Evolutionary conservation across 1,139 yeast species (phyloP).

Genomic region (Debaryomyces singareniensis): DNA sequence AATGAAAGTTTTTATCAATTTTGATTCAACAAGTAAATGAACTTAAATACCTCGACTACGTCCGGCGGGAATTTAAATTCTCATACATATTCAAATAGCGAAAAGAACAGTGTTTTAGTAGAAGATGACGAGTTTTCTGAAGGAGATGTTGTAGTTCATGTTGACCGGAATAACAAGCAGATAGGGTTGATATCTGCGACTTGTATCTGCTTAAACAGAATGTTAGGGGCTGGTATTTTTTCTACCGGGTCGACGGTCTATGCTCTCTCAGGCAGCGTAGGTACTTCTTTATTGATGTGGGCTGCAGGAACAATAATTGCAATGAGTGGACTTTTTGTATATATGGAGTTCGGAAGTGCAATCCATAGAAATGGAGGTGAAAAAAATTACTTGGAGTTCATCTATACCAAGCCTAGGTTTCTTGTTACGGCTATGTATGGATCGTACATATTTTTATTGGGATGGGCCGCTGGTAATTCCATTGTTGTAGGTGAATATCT

Average conservation of each 20-base stretch:
- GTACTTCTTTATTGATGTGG: conserved; percentile 70
- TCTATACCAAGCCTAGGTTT: conserved; percentile 62
- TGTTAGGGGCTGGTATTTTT: conserved; percentile 86
- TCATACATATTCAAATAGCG: too few relatives aligned
- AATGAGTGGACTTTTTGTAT: conserved; percentile 65
- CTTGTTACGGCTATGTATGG: conserved; percentile 73
- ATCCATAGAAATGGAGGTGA: conserved; percentile 88
- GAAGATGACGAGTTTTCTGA: too few relatives aligned
- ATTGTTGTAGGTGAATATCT: conserved; percentile 45
- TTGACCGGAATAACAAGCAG: conserved; percentile 48
- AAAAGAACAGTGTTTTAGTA: too few relatives aligned
- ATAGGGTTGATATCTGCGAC: conserved; percentile 67
- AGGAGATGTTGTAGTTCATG: conserved; percentile 30
- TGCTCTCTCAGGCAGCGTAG: conserved; percentile 66
- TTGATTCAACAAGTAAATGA: too few relatives aligned
- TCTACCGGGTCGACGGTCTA: conserved; percentile 79
- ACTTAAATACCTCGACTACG: too few relatives aligned
- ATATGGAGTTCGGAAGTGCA: conserved; percentile 80
- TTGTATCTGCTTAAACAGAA: conserved; percentile 67
- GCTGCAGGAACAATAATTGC: conserved; percentile 71
- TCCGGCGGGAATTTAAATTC: too few relatives aligned
- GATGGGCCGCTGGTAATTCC: conserved; percentile 81
- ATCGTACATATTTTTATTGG: conserved; percentile 66
- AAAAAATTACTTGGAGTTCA: conserved; percentile 72
- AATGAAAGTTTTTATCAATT: too few relatives aligned